Evolutionary conservation across 371 early-diverging fungal genomes (phyloP), one percentile per base, ranked within the genome.

Genomic region (Mortierella sp.): DNA sequence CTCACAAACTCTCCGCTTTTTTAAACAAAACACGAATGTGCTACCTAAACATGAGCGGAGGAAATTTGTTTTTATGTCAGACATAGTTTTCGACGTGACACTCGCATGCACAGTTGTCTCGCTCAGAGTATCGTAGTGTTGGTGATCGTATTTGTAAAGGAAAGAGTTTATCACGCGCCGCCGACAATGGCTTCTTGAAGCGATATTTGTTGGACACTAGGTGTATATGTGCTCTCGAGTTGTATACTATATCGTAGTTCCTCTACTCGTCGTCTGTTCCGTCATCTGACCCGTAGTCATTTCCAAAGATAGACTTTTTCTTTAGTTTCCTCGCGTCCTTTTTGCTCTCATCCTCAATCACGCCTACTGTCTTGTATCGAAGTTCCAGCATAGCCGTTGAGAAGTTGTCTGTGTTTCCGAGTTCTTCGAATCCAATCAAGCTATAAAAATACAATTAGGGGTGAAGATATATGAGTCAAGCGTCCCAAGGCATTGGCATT

Each of bases 351-450:
- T 76, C 70, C 58, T 82, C 82, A 52, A 82, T 76, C 50, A 82
- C 76, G 11, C 82, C 82, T 16, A 33, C 77, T 33, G 73, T 76
- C 70, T 82, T 82, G 58, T 97, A 84, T 43, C 98, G 89, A 57
- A 88, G 79, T 81, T 98, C 97, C 9, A 98, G 85, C 47, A 87
- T 66, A 8, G 90, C 84, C 3, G 97, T 97, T 43, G 89, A 86
- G 71, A 99, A 98, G 58, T 87, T 85, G 82, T 97, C 98, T 6
- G 89, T 91, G 76, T 94, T 94, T 16, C 97, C 97, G 10, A 99
- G 85, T 36, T 95, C 97, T 53, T 99, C 99, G 88, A 99, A 99
- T 0, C 99, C 98, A 70, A 97, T 88, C 41, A 99, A 74, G 53
- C 96, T 96, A 24, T 9, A 69, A 36, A 36, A 58, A 40, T 8